phyloP scores from a whole-genome alignment of 768 basidiomycete species.

The Gymnopilus junonius region DNA sequence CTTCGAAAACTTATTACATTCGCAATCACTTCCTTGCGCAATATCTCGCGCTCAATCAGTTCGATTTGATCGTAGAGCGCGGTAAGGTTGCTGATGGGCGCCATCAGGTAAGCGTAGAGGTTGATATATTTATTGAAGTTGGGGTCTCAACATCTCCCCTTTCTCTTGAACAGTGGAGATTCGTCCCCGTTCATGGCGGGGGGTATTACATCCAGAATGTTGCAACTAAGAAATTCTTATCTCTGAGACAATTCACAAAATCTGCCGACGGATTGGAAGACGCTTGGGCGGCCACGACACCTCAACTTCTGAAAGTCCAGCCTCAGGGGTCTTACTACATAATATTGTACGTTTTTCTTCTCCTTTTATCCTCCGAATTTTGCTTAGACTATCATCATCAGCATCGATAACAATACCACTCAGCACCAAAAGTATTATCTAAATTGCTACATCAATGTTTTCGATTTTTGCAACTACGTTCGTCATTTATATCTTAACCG shows the following conservation, averaged over 20 bases:
- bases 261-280: neutral
- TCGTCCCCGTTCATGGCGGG: neutral
- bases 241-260: neutral
- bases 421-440: neutral
- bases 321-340: neutral
- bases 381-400: too few relatives aligned
- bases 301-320: neutral
- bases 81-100: neutral
- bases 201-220: neutral
- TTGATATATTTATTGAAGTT: neutral
- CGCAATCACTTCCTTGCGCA: neutral
- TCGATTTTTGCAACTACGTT: neutral
- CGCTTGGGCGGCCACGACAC: neutral
- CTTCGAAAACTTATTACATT: constrained; percentile 1
- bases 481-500: neutral
- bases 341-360: neutral
- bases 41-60: neutral
- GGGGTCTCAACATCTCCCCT: too few relatives aligned
- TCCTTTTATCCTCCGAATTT: neutral
- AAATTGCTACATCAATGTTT: neutral
- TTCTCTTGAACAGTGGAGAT: neutral
- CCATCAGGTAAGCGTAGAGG: neutral
- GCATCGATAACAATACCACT: neutral
- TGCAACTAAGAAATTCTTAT: neutral
- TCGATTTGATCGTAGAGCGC: neutral